phyloP scores from a whole-genome alignment of 1,284 basidiomycete species.

The Neolentinus lepideus region DNA sequence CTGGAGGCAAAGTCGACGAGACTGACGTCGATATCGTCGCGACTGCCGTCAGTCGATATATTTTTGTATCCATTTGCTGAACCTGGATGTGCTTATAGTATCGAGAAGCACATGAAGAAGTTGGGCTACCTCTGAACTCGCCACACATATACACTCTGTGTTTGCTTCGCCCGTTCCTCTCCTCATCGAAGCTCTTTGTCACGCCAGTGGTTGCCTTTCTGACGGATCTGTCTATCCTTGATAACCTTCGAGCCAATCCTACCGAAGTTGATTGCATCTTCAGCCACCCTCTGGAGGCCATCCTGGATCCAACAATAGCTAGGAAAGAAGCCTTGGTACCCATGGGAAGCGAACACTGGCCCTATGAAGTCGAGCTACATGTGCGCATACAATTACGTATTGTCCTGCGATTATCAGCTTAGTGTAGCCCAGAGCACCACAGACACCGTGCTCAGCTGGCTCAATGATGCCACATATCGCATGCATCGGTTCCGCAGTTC shows the following conservation, averaged over 20 bases:
- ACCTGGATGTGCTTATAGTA: slow-evolving; percentile 33
- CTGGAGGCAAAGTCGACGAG: slow-evolving; percentile 76
- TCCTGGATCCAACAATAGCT: slow-evolving; percentile 52
- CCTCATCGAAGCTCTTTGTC: slow-evolving; percentile 52
- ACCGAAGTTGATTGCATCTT: slow-evolving; percentile 78
- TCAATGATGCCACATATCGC: slow-evolving; percentile 46
- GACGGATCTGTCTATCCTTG: slow-evolving; percentile 44
- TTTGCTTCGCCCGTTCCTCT: slow-evolving; percentile 65
- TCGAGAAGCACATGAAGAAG: slow-evolving; percentile 81
- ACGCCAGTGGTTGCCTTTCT: slow-evolving; percentile 72
- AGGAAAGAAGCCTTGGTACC: slow-evolving; percentile 40
- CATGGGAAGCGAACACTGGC: slow-evolving; percentile 68
- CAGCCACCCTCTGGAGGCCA: slow-evolving; percentile 65
- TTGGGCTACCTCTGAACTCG: slow-evolving; percentile 53
- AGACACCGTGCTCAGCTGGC: slow-evolving; percentile 42
- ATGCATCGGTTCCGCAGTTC: slow-evolving; percentile 73
- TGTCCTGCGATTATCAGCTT: neutral
- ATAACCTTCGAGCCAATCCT: slow-evolving; percentile 43
- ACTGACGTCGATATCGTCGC: slow-evolving; percentile 53
- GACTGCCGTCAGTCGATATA: slow-evolving; percentile 58
- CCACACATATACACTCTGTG: slow-evolving; percentile 59
- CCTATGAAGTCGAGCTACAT: slow-evolving; percentile 61
- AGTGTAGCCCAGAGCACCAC: slow-evolving; percentile 36
- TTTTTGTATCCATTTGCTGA: slow-evolving; percentile 1
- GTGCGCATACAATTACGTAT: slow-evolving; percentile 25